These are phyloP conservation scores for Podospora didyma DNA, from an alignment of 495 filamentous ascomycete species.

Conservation along the genomic window DNA sequence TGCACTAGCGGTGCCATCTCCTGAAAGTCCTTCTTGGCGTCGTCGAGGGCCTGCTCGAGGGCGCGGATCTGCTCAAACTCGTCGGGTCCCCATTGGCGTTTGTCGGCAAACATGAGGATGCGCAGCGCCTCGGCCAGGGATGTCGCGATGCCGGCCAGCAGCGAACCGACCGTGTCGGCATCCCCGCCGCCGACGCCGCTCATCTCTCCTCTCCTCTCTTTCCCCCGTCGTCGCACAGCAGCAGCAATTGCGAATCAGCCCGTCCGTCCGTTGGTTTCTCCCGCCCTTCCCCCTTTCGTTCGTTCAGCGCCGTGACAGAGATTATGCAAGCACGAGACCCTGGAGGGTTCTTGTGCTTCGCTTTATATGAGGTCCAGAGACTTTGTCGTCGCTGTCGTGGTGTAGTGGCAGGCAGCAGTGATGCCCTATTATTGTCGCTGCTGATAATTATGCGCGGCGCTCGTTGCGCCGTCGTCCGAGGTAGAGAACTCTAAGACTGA, in stretches of 20 bases:
- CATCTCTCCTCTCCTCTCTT: slow-evolving; percentile 2
- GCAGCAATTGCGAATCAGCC: not conserved
- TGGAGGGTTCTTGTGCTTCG: too few relatives aligned
- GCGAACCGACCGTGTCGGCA: slow-evolving; percentile 42
- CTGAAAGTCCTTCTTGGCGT: slow-evolving; percentile 50
- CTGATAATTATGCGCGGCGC: slow-evolving; percentile 16
- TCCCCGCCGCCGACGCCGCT: slow-evolving; percentile 6
- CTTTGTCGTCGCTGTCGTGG: too few relatives aligned
- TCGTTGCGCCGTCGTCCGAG: not conserved
- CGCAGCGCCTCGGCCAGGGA: slow-evolving; percentile 40
- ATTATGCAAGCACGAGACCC: too few relatives aligned
- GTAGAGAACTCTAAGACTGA: not conserved
- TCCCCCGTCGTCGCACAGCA: not conserved
- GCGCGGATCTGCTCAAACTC: slow-evolving; percentile 46
- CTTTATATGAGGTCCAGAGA: too few relatives aligned
- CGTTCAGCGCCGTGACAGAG: too few relatives aligned
- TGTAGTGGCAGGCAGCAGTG: too few relatives aligned
- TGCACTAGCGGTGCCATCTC: slow-evolving; percentile 43
- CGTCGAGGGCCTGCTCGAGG: slow-evolving; percentile 44
- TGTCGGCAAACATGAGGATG: slow-evolving; percentile 47
- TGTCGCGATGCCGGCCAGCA: slow-evolving; percentile 45
- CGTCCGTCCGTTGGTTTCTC: too few relatives aligned
- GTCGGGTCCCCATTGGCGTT: slow-evolving; percentile 45
- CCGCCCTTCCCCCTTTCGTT: too few relatives aligned
- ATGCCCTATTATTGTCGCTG: slow-evolving; percentile 8